Evolutionary conservation across 306 rosid genomes (phyloP).

Genomic region (Oxytropis ochrocephala): DNA sequence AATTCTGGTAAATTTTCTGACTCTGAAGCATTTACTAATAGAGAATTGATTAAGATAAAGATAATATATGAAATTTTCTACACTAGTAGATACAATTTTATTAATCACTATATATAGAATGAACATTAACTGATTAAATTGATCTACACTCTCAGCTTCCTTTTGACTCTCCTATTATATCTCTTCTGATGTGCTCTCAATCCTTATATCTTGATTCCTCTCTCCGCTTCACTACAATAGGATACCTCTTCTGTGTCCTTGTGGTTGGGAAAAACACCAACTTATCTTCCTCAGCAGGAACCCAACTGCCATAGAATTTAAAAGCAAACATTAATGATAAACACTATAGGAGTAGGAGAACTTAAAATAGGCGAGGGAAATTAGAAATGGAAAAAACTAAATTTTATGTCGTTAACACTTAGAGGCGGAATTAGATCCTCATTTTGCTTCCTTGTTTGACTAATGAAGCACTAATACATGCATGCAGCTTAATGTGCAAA

Average conservation of each 20-base stretch:
- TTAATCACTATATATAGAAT: background rate
- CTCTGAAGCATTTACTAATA: background rate
- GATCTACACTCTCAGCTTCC: slow-evolving; percentile 13
- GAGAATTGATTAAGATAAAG: background rate
- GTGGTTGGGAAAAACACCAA: slow-evolving; percentile 95
- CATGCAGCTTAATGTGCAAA: background rate
- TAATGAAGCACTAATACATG: background rate
- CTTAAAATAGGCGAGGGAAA: no score
- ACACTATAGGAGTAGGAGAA: no score
- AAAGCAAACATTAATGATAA: slow-evolving; percentile 10
- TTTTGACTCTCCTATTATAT: background rate
- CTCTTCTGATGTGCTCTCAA: background rate
- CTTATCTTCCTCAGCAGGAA: slow-evolving; percentile 90
- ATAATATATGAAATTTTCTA: slow-evolving; percentile 4
- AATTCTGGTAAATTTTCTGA: background rate
- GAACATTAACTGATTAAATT: slow-evolving; percentile 10
- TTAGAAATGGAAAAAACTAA: no score
- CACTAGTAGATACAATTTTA: background rate
- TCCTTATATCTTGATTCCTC: slow-evolving; percentile 15
- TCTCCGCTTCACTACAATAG: slow-evolving; percentile 56
- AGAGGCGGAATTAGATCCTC: no score
- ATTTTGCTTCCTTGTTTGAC: no score
- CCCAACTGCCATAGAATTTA: slow-evolving; percentile 57
- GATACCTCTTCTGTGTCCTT: slow-evolving; percentile 86
- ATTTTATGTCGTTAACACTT: no score